A percentile compares a stretch with the other conserved stretches of the same genome.
Evolutionary conservation across 2,329 filamentous ascomycete genomes (phyloP).

Genomic region (Domatiomyces globalis): DNA sequence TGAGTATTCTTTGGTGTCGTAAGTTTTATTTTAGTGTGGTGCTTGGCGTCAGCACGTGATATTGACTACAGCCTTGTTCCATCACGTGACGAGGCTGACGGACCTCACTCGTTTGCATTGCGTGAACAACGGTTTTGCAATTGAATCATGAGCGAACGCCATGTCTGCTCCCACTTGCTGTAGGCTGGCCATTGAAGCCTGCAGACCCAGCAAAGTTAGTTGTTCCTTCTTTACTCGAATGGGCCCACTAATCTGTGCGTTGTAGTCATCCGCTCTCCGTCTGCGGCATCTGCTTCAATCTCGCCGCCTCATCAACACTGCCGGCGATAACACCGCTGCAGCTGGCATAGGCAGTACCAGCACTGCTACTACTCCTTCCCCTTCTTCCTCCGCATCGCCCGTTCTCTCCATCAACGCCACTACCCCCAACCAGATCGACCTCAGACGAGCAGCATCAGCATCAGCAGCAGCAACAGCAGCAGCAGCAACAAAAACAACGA

Average conservation of each 20-base stretch:
- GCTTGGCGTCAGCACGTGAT: too few relatives aligned
- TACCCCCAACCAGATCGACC: background rate
- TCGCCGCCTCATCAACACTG: background rate
- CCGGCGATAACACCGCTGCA: background rate
- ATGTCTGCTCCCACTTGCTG: background rate
- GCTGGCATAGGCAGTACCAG: background rate
- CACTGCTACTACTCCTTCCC: background rate
- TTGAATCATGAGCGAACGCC: background rate
- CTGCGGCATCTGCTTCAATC: background rate
- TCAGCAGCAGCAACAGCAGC: background rate
- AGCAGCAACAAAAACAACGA: background rate
- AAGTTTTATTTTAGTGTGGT: too few relatives aligned
- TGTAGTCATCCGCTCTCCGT: background rate
- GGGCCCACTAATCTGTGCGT: background rate
- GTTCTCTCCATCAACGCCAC: background rate
- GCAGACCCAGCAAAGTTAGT: background rate
- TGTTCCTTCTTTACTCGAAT: background rate
- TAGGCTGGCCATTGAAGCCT: background rate
- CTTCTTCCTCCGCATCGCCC: background rate
- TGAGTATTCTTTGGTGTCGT: too few relatives aligned
- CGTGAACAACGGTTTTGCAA: background rate
- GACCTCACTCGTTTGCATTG: background rate
- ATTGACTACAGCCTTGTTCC: background rate
- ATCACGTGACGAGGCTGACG: background rate
- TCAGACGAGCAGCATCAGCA: background rate